Percentiles rank a stretch among this genome's conserved stretches.
These are phyloP conservation scores for Pythium myriotylum DNA, from an alignment of 352 stramenopile species.

Conservation along the genomic window DNA sequence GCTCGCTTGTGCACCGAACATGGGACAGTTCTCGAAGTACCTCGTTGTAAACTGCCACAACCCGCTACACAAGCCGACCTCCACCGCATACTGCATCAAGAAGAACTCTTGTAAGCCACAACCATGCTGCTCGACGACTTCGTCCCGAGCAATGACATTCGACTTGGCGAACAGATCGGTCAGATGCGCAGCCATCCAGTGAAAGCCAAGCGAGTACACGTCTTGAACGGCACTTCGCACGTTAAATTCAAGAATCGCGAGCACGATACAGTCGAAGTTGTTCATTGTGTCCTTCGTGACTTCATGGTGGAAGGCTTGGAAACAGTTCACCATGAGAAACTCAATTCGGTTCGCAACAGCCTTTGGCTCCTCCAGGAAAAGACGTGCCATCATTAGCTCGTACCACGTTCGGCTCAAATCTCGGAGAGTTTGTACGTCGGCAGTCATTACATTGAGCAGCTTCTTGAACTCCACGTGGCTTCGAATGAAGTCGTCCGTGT, in stretches of 20 bases:
- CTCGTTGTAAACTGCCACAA: slow-evolving; percentile 70
- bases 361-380: slow-evolving; percentile 80
- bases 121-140: slow-evolving; percentile 45
- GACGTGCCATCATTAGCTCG: slow-evolving; percentile 78
- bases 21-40: slow-evolving; percentile 70
- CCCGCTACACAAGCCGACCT: slow-evolving; percentile 54
- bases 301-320: slow-evolving; percentile 45
- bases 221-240: slow-evolving; percentile 69
- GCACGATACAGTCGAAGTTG: slow-evolving; percentile 83
- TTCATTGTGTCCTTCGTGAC: slow-evolving; percentile 47
- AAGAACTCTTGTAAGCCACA: slow-evolving; percentile 67
- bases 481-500: slow-evolving; percentile 56
- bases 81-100: slow-evolving; percentile 67
- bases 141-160: slow-evolving; percentile 46
- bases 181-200: slow-evolving; percentile 77
- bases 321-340: slow-evolving; percentile 81
- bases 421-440: slow-evolving; percentile 49
- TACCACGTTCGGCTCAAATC: slow-evolving; percentile 60
- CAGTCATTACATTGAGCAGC: slow-evolving; percentile 59
- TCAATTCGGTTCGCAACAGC: slow-evolving; percentile 71
- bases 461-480: slow-evolving; percentile 46
- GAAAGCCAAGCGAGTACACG: slow-evolving; percentile 65
- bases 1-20: slow-evolving; percentile 46
- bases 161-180: slow-evolving; percentile 62
- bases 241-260: slow-evolving; percentile 79